Evolutionary conservation across 805 yeast genomes (phyloP), one percentile per base, ranked within the genome.

Genomic region (Pichia heedii): DNA sequence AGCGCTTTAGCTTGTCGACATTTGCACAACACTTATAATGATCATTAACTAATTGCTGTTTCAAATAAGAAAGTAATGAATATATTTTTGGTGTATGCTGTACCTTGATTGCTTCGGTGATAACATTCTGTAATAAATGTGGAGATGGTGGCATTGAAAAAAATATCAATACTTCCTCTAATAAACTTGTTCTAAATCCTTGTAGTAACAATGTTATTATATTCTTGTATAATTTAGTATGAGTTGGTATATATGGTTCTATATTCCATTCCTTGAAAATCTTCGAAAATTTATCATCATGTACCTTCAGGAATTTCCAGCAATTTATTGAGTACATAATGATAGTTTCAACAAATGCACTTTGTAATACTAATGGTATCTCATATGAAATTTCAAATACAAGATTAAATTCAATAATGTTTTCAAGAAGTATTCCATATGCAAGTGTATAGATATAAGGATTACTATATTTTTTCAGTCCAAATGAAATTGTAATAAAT

Each of bases 291-390:
- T 46, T 45, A 1, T 51, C 29, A 21, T 58, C 54, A 9, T 56
- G 43, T 7, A 43, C 41, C 9, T 38, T 46, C 16, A 47, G 43
- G 44, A 57, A 69, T 20, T 54, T 53, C 75, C 74, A 73, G 46
- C 72, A 74, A 10, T 65, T 57, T 56, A 70, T 68, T 43, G 74
- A 69, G 48, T 71, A 74, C 39, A 61, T 64, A 16, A 73, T 51
- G 3, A 73, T 46, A 53, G 68, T 53, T 27, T 73, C 78, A 12
- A 70, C 37, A 19, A 73, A 39, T 1, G 64, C 50, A 37, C 61
- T 54, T 15, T 65, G 43, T 34, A 56, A 13, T n/a, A 50, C 56
- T 5, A 58, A 42, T 20, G 58, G 52, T 0, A 52, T 18, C 10
- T 52, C 51, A 9, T 56, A 54, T 29, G 66, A 46, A 3, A 67